A percentile compares a stretch with the other conserved stretches of the same genome.
Evolutionary conservation across 2,329 filamentous ascomycete genomes (phyloP).

Genomic region (Aschersonia sp.): DNA sequence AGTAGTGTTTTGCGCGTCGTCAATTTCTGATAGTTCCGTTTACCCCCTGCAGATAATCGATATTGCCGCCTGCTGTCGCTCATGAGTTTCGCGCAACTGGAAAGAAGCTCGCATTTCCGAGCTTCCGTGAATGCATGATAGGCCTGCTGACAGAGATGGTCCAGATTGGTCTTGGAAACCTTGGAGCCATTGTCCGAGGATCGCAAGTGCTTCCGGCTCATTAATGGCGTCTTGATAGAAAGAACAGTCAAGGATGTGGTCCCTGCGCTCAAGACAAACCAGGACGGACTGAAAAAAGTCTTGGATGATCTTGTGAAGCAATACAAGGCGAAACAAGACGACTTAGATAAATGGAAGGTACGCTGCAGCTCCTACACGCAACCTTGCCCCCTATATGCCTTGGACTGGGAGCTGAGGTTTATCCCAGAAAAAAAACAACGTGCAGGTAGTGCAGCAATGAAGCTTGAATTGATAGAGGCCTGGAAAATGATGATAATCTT

Average conservation of each 20-base stretch:
- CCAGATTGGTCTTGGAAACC: slow-evolving; percentile 85
- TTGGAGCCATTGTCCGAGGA: slow-evolving; percentile 67
- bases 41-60: no score
- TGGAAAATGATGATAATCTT: background rate
- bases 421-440: slow-evolving; percentile 70
- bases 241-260: slow-evolving; percentile 86
- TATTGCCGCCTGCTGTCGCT: no score
- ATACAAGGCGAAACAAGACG: slow-evolving; percentile 87
- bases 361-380: slow-evolving; percentile 11
- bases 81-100: no score
- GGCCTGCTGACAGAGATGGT: background rate
- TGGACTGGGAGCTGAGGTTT: background rate
- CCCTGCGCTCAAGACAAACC: slow-evolving; percentile 82
- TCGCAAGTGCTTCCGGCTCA: slow-evolving; percentile 96
- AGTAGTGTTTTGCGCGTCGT: background rate
- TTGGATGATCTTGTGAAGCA: slow-evolving; percentile 90
- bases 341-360: slow-evolving; percentile 98
- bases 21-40: no score
- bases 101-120: background rate
- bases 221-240: slow-evolving; percentile 92
- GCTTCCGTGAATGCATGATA: background rate
- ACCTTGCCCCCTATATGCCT: background rate
- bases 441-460: slow-evolving; percentile 71
- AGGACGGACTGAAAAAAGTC: slow-evolving; percentile 85
- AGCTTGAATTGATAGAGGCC: slow-evolving; percentile 2